A percentile compares a stretch with the other conserved stretches of the same genome.
phyloP scores from a whole-genome alignment of 1,284 basidiomycete species.

The Violaceomyces palustris region DNA sequence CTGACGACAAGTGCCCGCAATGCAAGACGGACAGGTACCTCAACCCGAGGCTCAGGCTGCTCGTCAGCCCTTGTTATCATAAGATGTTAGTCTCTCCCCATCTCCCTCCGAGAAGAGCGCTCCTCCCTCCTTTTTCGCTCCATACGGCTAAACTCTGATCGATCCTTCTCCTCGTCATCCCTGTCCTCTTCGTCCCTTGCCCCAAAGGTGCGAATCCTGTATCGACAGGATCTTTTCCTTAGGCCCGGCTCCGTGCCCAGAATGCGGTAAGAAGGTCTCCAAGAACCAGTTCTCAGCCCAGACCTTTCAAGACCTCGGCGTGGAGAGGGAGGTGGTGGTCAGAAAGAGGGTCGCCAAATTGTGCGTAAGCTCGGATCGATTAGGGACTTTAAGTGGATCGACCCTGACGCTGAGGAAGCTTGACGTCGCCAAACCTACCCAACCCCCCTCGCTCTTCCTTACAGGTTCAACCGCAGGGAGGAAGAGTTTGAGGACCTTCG shows the following conservation, averaged over 20 bases:
- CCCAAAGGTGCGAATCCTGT: conserved; percentile 59
- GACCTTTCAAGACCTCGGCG: conserved; percentile 91
- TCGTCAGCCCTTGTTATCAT: conserved; percentile 94
- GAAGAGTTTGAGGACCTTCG: conserved; percentile 80
- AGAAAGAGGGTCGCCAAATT: conserved; percentile 80
- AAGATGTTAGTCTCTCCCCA: conserved; percentile 67
- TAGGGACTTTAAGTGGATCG: neutral
- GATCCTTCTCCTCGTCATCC: conserved; percentile 1
- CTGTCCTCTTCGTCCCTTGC: conserved; percentile 9
- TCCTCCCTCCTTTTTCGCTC: neutral
- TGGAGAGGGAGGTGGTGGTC: conserved; percentile 93
- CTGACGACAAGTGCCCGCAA: conserved; percentile 81
- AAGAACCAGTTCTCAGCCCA: conserved; percentile 92
- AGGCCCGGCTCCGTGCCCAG: conserved; percentile 92
- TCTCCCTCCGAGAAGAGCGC: neutral
- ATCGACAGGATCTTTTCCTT: conserved; percentile 94
- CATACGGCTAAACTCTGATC: too few species aligned
- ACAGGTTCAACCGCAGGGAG: conserved; percentile 64
- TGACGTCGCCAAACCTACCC: neutral
- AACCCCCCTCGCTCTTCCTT: too few species aligned
- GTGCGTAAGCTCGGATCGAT: too few species aligned
- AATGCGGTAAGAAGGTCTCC: conserved; percentile 80
- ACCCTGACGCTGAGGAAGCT: neutral
- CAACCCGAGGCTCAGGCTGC: conserved; percentile 84
- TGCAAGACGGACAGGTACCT: conserved; percentile 95